Evolutionary conservation across 805 yeast genomes (phyloP).

Genomic region (Wickerhamiella australiensis): DNA sequence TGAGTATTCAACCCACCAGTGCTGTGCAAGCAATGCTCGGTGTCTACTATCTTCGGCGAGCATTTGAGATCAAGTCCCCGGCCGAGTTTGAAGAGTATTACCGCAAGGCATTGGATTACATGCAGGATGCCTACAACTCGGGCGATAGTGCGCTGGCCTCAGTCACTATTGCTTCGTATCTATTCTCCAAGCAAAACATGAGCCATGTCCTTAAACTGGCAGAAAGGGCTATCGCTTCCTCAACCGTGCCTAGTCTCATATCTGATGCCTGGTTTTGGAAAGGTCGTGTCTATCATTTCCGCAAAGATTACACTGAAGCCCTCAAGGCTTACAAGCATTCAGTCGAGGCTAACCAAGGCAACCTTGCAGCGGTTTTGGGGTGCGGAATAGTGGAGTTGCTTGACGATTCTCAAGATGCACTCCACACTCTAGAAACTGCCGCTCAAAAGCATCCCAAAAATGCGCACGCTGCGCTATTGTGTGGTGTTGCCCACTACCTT

Average conservation of each 20-base stretch:
- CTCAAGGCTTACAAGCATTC: conserved; percentile 64
- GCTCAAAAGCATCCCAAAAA: conserved; percentile 54
- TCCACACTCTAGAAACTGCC: conserved; percentile 67
- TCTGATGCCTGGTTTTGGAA: conserved; percentile 73
- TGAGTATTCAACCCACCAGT: conserved; percentile 45
- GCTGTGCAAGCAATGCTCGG: conserved; percentile 56
- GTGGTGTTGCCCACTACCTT: conserved; percentile 63
- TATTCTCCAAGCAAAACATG: conserved; percentile 55
- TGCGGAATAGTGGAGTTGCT: conserved; percentile 73
- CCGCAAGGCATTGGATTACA: conserved; percentile 40
- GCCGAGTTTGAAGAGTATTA: conserved; percentile 53
- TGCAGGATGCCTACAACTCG: conserved; percentile 32
- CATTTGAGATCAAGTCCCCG: conserved; percentile 39
- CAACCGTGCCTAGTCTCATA: conserved; percentile 33
- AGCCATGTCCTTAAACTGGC: conserved; percentile 47
- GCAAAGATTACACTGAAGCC: conserved; percentile 53
- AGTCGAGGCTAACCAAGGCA: conserved; percentile 44
- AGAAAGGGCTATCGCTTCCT: conserved; percentile 35
- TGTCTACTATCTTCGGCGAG: conserved; percentile 53
- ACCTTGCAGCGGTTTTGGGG: conserved; percentile 64
- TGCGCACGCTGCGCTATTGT: conserved; percentile 52
- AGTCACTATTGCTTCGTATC: conserved; percentile 54
- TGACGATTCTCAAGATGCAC: conserved; percentile 74
- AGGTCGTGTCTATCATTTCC: conserved; percentile 60
- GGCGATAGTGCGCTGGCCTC: conserved; percentile 47